Evolutionary conservation across 2,329 filamentous ascomycete genomes (phyloP), one percentile per base, ranked within the genome.

Genomic region (Stachybotrys echinatus): DNA sequence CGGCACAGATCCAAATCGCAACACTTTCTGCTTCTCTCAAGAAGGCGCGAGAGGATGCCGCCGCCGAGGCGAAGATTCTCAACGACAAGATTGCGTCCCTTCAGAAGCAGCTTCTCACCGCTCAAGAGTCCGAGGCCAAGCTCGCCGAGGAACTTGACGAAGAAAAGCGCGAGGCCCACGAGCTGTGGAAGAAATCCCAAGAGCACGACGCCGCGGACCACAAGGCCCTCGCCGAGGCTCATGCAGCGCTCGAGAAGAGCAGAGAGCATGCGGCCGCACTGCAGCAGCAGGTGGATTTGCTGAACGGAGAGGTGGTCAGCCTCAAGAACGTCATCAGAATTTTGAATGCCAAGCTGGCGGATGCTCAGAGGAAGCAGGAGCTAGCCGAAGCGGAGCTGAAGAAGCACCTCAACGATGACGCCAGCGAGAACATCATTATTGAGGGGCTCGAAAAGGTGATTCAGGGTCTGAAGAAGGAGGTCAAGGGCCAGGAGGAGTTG

Each of bases 111-210:
- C 20, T 49, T 20, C 14, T 23, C n/a, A 45, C 17, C 6, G 48
- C 48, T 18, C 22, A 49, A 38, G 42, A 42, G 27, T 42, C 20
- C 5, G 48, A 49, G 34, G 27, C 18, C 20, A 49, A 49, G 22
- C 48, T 49, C 6, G n/a, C 20, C 2, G 27, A 42, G 20, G 48
- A 49, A 2, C 21, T 49, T 21, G 43, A 50, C 12, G 39, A 10
- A 22, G 48, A 50, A 37, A 48, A 55, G 34, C 49, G 44, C 8
- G 46, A 52, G 19, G 50, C 50, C 12, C 38, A 51, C 18, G 37
- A 48, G n/a, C 34, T 40, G n/a, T 46, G 44, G 46, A 50, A 53
- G n/a, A 49, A 48, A 5, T 31, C 27, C n/a, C 23, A 51, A 23
- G 34, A 39, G 10, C 23, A 45, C 19, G 48, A 50, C 23, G 48